These are phyloP conservation scores for Phlyctochytrium arcticum DNA, from an alignment of 192 early-diverging fungal genomes.

Conservation along the genomic window DNA sequence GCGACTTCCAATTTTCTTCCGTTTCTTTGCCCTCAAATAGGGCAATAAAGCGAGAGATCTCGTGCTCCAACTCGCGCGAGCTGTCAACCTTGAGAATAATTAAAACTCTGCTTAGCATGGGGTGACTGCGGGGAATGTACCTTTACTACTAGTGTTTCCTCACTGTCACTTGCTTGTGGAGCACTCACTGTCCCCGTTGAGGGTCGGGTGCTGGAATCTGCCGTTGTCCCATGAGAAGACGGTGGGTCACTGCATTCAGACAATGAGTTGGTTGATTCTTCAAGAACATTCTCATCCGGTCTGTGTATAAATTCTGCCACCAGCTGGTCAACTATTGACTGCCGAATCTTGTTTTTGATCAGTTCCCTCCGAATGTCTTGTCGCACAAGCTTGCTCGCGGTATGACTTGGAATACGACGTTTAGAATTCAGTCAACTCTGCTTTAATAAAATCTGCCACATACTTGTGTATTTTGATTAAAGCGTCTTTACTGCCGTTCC, in stretches of 20 bases:
- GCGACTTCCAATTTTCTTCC: slow-evolving; percentile 37
- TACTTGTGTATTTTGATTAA: slow-evolving; percentile 11
- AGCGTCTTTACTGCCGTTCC: slow-evolving; percentile 1
- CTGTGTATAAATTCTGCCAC: slow-evolving; percentile 1
- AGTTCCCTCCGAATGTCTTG: slow-evolving; percentile 19
- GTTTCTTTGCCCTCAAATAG: slow-evolving; percentile 30
- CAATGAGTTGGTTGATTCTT: too few species aligned
- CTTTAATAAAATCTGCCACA: not conserved
- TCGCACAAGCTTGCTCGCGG: not conserved
- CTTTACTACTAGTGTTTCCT: too few species aligned
- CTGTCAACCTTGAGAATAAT: not conserved
- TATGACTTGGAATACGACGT: not conserved
- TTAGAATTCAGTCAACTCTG: not conserved
- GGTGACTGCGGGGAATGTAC: too few species aligned
- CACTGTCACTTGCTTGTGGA: too few species aligned
- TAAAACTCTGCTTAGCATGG: too few species aligned
- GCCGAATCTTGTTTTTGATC: slow-evolving; percentile 18
- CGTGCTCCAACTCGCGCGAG: not conserved
- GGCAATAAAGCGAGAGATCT: not conserved
- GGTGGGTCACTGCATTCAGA: too few species aligned
- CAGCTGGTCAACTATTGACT: slow-evolving; percentile 23
- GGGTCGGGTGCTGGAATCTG: too few species aligned
- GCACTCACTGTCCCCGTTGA: too few species aligned
- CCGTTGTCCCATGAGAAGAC: too few species aligned
- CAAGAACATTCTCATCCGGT: not conserved